These are phyloP conservation scores for Gymnopilus junonius DNA, from an alignment of 768 basidiomycete species.

Conservation along the genomic window DNA sequence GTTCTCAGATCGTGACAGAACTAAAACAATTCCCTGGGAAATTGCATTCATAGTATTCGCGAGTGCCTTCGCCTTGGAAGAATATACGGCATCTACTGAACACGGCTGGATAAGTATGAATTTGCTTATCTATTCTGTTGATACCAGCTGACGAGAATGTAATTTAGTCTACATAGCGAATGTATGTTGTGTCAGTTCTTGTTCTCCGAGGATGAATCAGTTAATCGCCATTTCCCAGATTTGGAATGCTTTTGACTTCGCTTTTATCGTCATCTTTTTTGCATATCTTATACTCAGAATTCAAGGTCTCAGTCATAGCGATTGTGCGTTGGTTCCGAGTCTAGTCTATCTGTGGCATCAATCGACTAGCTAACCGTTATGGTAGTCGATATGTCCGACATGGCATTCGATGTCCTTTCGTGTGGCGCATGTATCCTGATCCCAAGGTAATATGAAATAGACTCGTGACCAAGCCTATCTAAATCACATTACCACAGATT, in stretches of 20 bases:
- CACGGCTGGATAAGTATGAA: slow-evolving; percentile 85
- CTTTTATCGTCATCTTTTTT: slow-evolving; percentile 71
- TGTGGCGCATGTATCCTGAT: slow-evolving; percentile 87
- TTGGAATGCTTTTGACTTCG: slow-evolving; percentile 90
- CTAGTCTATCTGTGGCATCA: not conserved
- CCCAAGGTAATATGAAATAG: too few relatives aligned
- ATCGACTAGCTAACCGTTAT: not conserved
- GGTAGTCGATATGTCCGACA: slow-evolving; percentile 51
- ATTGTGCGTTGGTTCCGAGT: slow-evolving; percentile 47
- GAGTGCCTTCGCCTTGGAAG: slow-evolving; percentile 79
- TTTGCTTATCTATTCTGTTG: slow-evolving; percentile 9
- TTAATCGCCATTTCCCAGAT: slow-evolving; percentile 49
- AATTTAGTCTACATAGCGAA: slow-evolving; percentile 82
- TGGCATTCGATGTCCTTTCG: slow-evolving; percentile 83
- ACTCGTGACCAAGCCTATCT: not conserved
- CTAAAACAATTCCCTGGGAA: slow-evolving; percentile 64
- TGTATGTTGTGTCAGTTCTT: slow-evolving; percentile 38
- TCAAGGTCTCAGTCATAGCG: slow-evolving; percentile 56
- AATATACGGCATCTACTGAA: slow-evolving; percentile 87
- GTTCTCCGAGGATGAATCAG: not conserved
- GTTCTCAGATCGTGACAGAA: slow-evolving; percentile 56
- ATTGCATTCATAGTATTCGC: slow-evolving; percentile 76
- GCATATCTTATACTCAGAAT: slow-evolving; percentile 68
- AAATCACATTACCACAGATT: slow-evolving; percentile 42
- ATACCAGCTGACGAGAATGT: not conserved